A percentile compares a stretch with the other conserved stretches of the same genome.
Evolutionary conservation across 2,329 filamentous ascomycete genomes (phyloP).

Genomic region (Alternaria sp.): DNA sequence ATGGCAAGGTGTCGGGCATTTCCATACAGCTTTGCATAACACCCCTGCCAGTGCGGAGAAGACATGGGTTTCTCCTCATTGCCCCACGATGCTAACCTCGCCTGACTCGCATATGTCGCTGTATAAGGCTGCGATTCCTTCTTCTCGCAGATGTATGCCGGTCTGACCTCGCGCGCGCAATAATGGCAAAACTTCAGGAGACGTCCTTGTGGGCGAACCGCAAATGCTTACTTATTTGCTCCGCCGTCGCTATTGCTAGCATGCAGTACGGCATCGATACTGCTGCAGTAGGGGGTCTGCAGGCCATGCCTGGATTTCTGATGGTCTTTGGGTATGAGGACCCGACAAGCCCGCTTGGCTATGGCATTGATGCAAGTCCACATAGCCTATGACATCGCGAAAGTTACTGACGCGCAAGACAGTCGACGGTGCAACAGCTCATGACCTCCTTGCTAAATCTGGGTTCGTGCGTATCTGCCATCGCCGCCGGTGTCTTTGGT

Average conservation of each 20-base stretch:
- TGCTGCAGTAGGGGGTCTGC: constrained; percentile 51
- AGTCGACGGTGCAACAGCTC: constrained; percentile 60
- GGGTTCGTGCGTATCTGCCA: constrained; percentile 58
- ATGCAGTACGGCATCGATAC: constrained; percentile 62
- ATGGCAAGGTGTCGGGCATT: neutral
- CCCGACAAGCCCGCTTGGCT: constrained; percentile 43
- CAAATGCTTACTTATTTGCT: constrained; percentile 57
- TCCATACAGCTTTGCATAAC: neutral
- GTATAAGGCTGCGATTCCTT: neutral
- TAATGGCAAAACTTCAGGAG: constrained; percentile 10
- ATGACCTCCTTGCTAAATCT: constrained; percentile 61
- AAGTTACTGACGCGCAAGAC: neutral
- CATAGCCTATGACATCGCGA: neutral
- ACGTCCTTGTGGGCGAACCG: constrained; percentile 39
- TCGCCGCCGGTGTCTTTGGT: constrained; percentile 56
- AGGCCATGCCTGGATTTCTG: constrained; percentile 55
- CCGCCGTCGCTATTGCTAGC: constrained; percentile 55
- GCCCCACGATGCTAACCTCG: neutral
- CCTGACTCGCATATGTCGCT: neutral
- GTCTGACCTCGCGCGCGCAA: neutral
- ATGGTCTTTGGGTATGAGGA: constrained; percentile 59
- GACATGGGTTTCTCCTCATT: constrained; percentile 1
- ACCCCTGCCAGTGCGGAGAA: neutral
- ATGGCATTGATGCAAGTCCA: constrained; percentile 51
- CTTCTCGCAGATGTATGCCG: neutral